Conservation (phyloP, 1,139 yeast species). For the Pichia sp. region DNA sequence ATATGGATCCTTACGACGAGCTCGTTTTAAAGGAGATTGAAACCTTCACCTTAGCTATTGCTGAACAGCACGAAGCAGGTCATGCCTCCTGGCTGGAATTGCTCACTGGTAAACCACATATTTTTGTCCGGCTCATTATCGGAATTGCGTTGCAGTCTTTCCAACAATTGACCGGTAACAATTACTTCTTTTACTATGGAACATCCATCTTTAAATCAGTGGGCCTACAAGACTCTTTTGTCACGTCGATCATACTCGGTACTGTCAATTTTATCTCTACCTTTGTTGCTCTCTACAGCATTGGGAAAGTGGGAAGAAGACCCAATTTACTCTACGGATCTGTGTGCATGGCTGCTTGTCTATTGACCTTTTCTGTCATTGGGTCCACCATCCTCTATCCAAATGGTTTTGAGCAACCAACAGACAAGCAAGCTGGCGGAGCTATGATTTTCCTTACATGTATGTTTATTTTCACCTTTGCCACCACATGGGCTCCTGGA, state of each 20-base stretch:
- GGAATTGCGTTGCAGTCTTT: conserved; percentile 65
- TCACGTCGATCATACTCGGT: conserved; percentile 73
- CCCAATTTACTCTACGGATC: conserved; percentile 58
- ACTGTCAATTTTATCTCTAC: conserved; percentile 75
- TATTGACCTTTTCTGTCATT: conserved; percentile 60
- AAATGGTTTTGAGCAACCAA: conserved; percentile 37
- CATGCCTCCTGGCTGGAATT: conserved; percentile 63
- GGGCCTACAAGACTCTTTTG: conserved; percentile 67
- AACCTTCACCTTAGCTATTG: conserved; percentile 56
- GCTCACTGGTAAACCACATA: conserved; percentile 59
- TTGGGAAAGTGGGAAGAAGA: conserved; percentile 70
- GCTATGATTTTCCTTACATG: conserved; percentile 75
- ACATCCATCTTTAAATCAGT: conserved; percentile 72
- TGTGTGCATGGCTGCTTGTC: conserved; percentile 57
- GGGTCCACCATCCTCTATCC: conserved; percentile 64
- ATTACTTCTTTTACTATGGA: conserved; percentile 78
- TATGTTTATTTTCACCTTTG: conserved; percentile 73
- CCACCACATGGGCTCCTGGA: conserved; percentile 85
- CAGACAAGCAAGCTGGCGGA: conserved; percentile 52
- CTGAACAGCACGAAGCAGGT: conserved; percentile 58
- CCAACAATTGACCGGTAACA: conserved; percentile 77
- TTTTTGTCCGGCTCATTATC: conserved; percentile 56
- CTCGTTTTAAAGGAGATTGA: conserved; percentile 55
- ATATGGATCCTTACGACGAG: conserved; percentile 54
- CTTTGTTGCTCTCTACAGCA: conserved; percentile 58